Evolutionary conservation across 31 red algal species (phyloP).

Genomic region (Porphyra umbilicalis): DNA sequence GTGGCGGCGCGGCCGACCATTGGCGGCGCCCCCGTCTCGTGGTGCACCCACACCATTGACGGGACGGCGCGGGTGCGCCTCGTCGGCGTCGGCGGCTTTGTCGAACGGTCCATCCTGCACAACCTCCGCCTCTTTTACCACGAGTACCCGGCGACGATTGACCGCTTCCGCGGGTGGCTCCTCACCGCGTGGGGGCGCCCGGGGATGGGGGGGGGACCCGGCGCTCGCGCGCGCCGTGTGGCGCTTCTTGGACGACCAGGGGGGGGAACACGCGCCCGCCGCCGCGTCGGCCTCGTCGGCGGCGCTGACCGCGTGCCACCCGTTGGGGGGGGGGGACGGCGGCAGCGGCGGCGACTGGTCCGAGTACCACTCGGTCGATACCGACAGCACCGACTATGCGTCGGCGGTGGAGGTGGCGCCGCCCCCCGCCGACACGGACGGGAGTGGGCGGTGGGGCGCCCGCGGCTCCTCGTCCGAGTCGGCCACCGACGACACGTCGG

Average conservation of each 20-base stretch:
- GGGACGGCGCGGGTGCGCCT: slow-evolving; percentile 53
- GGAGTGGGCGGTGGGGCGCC: neutral
- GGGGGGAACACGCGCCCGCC: neutral
- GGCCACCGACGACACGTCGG: too few relatives aligned
- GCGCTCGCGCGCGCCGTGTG: neutral
- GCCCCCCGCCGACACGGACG: neutral
- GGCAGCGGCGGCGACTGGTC: neutral
- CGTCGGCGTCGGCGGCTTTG: slow-evolving; percentile 52
- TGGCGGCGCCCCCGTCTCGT: neutral
- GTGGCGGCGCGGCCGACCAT: neutral
- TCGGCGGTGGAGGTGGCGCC: neutral
- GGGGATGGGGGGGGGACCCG: neutral
- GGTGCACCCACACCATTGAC: slow-evolving; percentile 25
- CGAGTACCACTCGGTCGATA: neutral
- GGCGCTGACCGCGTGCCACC: too few relatives aligned
- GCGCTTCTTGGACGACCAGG: neutral
- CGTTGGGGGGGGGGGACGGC: neutral
- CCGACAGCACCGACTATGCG: neutral
- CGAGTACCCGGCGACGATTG: slow-evolving; percentile 43
- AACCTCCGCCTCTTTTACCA: slow-evolving; percentile 57
- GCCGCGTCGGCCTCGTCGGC: neutral
- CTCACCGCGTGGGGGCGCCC: neutral
- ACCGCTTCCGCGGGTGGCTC: slow-evolving; percentile 49
- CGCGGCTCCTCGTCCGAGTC: neutral
- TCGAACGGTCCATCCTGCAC: slow-evolving; percentile 65